These are phyloP conservation scores for Botryotinia narcissicola DNA, from an alignment of 2,329 filamentous ascomycete genomes.

Conservation along the genomic window DNA sequence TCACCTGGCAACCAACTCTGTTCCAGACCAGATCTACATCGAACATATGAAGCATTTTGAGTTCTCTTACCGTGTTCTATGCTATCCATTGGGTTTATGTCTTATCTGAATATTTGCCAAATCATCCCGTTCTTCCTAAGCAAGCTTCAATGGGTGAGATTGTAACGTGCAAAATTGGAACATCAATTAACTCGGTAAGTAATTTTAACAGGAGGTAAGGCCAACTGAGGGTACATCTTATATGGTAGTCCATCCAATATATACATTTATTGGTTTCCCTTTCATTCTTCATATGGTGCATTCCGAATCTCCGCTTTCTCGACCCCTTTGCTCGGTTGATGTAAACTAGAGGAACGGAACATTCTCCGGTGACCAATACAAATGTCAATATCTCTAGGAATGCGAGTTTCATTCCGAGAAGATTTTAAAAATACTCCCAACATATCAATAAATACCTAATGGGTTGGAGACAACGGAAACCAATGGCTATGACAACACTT, in stretches of 20 bases:
- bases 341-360: neutral
- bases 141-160: neutral
- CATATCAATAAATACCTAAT: neutral
- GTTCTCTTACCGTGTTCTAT: neutral
- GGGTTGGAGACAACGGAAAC: neutral
- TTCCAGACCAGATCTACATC: neutral
- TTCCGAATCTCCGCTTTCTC: neutral
- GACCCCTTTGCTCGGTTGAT: neutral
- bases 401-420: neutral
- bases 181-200: neutral
- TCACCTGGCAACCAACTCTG: neutral
- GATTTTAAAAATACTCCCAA: neutral
- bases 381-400: neutral
- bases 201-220: neutral
- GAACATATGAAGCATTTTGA: neutral
- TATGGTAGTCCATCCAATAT: neutral
- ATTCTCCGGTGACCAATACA: neutral
- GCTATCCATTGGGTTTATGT: neutral
- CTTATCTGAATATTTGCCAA: too few relatives aligned
- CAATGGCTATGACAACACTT: conserved; percentile 1
- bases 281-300: neutral
- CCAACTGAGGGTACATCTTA: neutral
- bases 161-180: neutral
- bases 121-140: too few relatives aligned
- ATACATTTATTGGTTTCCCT: neutral